A percentile compares a stretch with the other conserved stretches of the same genome.
Conservation (phyloP, 306 rosid species). For the Quercus robur region DNA sequence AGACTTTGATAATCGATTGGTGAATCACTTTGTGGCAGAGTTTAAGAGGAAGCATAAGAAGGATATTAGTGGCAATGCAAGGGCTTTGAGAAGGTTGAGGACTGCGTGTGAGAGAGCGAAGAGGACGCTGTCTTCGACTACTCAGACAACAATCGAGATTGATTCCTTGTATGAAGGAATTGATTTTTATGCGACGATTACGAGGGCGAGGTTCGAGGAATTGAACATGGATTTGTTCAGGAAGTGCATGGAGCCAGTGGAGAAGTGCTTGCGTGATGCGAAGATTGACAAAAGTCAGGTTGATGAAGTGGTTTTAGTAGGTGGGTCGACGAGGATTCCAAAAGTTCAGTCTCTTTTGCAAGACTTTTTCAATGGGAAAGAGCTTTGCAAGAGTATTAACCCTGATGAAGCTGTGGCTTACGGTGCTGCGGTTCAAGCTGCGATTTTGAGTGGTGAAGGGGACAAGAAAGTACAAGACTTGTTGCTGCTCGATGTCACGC, state of each 20-base stretch:
- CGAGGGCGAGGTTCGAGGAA: constrained; percentile 82
- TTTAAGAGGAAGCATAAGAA: constrained; percentile 69
- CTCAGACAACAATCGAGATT: constrained; percentile 65
- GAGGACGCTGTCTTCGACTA: constrained; percentile 64
- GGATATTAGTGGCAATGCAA: constrained; percentile 65
- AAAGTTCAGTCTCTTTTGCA: constrained; percentile 71
- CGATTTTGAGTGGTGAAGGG: constrained; percentile 71
- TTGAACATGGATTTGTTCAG: constrained; percentile 73
- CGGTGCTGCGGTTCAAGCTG: constrained; percentile 88
- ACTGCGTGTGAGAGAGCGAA: constrained; percentile 79
- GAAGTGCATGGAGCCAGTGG: constrained; percentile 84
- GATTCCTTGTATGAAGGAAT: constrained; percentile 80
- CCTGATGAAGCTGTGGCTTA: constrained; percentile 90
- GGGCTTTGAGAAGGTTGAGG: constrained; percentile 73
- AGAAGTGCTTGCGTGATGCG: constrained; percentile 73
- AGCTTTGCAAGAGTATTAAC: constrained; percentile 81
- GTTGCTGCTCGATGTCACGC: constrained; percentile 72
- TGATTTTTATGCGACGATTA: constrained; percentile 70
- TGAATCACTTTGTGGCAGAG: constrained; percentile 68
- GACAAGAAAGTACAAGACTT: constrained; percentile 74
- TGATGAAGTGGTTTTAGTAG: constrained; percentile 79
- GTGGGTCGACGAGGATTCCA: constrained; percentile 79
- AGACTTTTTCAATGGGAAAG: constrained; percentile 81
- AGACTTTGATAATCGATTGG: constrained; percentile 79
- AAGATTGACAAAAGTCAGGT: constrained; percentile 58